Evolutionary conservation across 192 early-diverging fungal genomes (phyloP), one percentile per base, ranked within the genome.

Genomic region (Fimicolochytrium jonesii): DNA sequence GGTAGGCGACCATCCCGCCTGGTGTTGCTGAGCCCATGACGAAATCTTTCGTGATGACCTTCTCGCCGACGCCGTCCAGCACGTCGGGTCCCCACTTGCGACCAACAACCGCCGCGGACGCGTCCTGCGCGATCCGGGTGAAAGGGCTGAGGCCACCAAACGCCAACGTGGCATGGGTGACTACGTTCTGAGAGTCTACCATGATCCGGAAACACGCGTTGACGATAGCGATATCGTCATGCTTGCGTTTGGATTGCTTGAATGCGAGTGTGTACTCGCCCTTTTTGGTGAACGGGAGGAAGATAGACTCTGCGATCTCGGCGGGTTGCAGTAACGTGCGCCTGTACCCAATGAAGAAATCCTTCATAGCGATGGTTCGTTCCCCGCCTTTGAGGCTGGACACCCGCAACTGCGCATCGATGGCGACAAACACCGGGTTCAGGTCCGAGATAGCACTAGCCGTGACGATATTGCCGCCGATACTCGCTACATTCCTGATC

Each of bases 381-480:
- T 46, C 52, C 37, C 71, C 68, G 32, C 64, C 62, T 33, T 58
- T 66, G 10, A 41, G 26, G 20, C 50, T 67, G 4, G 49, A 42
- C 11, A 75, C 60, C 31, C 39, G 11, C 6, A 50, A 31, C 0
- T 25, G 29, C 0, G 56, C 37, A 49, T 61, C 73, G 31, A 84
- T 70, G 10, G 90, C 86, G 15, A 94, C 71, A 48, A 90, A 85
- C 30, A 92, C 87, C 1, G 92, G 92, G 70, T 92, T 94, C 51
- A 94, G 74, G 65, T 92, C 90, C 11, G 89, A 91, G 55, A 92
- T 92, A 7, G 92, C 90, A 47, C 86, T 88, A n/a, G 91, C 92
- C 5, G 92, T 92, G 18, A 79, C 84, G 46, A 92, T 87, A 71
- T 92, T 94, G 30, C 92, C 92, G 23, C 86, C 92, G 50, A 92